Conservation (phyloP, 371 early-diverging fungal genomes). For the Batrachochytrium dendrobatidis region DNA sequence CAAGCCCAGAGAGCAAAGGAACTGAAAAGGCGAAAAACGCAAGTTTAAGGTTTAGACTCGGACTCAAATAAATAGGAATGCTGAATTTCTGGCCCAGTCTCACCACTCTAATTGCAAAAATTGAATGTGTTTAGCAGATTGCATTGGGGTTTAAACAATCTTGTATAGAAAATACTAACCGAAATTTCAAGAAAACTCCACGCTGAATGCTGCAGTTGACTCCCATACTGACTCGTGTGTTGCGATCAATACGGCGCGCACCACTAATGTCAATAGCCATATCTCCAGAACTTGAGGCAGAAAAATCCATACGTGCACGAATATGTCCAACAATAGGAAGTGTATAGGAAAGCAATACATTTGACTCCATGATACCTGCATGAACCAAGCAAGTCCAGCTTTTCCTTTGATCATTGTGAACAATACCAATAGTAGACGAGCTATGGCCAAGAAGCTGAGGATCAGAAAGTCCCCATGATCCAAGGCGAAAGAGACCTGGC, state of each 20-base stretch:
- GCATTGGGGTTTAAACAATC: too few relatives aligned
- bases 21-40: slow-evolving; percentile 59
- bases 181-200: slow-evolving; percentile 66
- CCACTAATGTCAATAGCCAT: slow-evolving; percentile 20
- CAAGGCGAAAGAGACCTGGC: slow-evolving; percentile 64
- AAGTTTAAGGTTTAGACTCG: slow-evolving; percentile 59
- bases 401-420: slow-evolving; percentile 8
- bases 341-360: slow-evolving; percentile 19
- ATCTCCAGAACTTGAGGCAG: slow-evolving; percentile 28
- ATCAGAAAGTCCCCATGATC: slow-evolving; percentile 32
- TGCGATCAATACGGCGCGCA: slow-evolving; percentile 46
- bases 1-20: slow-evolving; percentile 56
- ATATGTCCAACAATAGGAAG: slow-evolving; percentile 25
- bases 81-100: slow-evolving; percentile 77
- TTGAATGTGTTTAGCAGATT: too few relatives aligned
- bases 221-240: slow-evolving; percentile 63
- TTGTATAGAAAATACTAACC: slow-evolving; percentile 46
- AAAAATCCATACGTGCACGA: slow-evolving; percentile 21
- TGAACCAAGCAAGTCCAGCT: slow-evolving; percentile 20
- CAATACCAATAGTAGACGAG: slow-evolving; percentile 32
- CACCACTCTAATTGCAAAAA: slow-evolving; percentile 48
- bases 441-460: slow-evolving; percentile 1
- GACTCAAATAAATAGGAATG: slow-evolving; percentile 73
- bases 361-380: slow-evolving; percentile 23
- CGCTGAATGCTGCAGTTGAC: slow-evolving; percentile 66